Evolutionary conservation across 495 filamentous ascomycete genomes (phyloP).

Genomic region (Opeltia flavorubescens): DNA sequence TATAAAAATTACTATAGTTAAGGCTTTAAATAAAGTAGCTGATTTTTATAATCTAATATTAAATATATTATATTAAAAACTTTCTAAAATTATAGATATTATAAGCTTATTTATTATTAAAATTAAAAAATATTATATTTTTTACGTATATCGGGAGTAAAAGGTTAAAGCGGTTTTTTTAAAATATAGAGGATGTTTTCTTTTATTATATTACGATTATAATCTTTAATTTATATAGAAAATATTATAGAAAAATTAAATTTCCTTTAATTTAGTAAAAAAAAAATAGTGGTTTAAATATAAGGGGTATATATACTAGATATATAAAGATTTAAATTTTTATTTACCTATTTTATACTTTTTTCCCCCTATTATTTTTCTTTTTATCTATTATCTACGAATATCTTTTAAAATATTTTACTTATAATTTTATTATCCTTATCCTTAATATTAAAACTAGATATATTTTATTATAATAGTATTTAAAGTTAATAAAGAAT

Average conservation of each 20-base stretch:
- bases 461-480: no score
- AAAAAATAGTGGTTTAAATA: no score
- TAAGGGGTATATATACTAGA: no score
- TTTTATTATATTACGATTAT: neutral
- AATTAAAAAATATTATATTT: neutral
- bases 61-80: neutral
- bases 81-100: neutral
- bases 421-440: no score
- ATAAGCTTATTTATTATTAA: neutral
- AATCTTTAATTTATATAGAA: neutral
- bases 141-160: neutral
- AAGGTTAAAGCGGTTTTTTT: neutral
- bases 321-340: no score
- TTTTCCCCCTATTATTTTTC: no score
- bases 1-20: neutral
- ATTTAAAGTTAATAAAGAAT: no score
- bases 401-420: no score
- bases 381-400: no score
- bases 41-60: neutral
- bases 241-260: neutral
- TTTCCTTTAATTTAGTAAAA: no score
- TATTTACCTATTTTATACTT: no score
- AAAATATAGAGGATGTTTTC: neutral
- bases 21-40: neutral
- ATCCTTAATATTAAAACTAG: no score